A percentile compares a stretch with the other conserved stretches of the same genome.
Conservation (phyloP, 805 yeast genomes). For the Starmerella floris region DNA sequence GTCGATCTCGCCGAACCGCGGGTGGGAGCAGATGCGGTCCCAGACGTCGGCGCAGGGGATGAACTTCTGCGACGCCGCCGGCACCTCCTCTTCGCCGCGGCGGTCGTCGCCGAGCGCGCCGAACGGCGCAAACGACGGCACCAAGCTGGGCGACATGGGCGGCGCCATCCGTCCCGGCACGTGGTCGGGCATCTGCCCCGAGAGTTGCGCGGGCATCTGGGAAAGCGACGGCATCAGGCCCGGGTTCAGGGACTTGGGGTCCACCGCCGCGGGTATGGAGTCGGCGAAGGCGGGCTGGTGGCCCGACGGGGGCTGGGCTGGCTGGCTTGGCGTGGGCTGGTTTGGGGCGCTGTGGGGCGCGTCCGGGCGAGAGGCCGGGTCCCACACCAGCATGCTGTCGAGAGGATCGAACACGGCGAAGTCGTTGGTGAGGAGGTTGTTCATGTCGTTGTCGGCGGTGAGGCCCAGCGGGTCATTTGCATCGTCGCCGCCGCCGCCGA, state of each 20-base stretch:
- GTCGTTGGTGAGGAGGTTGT: constrained; percentile 26
- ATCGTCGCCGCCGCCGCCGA: not conserved
- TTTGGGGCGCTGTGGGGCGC: not conserved
- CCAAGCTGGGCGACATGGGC: not conserved
- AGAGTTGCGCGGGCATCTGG: not conserved
- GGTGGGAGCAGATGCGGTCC: constrained; percentile 92
- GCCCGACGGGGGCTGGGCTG: not conserved
- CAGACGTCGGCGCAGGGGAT: constrained; percentile 83
- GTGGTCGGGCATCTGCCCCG: not conserved
- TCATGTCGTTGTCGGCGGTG: constrained; percentile 15
- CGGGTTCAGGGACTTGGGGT: not conserved
- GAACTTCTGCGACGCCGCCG: constrained; percentile 23
- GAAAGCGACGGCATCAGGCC: not conserved
- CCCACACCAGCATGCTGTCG: constrained; percentile 22
- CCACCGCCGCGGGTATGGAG: not conserved
- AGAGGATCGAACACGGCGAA: constrained; percentile 29
- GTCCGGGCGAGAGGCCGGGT: not conserved
- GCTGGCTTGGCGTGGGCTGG: not conserved
- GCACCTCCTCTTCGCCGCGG: constrained; percentile 22
- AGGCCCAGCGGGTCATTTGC: not conserved
- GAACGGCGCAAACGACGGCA: not conserved
- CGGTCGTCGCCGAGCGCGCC: not conserved
- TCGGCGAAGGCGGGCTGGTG: not conserved
- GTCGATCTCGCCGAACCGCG: constrained; percentile 82
- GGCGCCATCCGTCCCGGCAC: not conserved